These are phyloP conservation scores for Aurantiochytrium sp. DNA, from an alignment of 108 stramenopile genomes.

Conservation along the genomic window DNA sequence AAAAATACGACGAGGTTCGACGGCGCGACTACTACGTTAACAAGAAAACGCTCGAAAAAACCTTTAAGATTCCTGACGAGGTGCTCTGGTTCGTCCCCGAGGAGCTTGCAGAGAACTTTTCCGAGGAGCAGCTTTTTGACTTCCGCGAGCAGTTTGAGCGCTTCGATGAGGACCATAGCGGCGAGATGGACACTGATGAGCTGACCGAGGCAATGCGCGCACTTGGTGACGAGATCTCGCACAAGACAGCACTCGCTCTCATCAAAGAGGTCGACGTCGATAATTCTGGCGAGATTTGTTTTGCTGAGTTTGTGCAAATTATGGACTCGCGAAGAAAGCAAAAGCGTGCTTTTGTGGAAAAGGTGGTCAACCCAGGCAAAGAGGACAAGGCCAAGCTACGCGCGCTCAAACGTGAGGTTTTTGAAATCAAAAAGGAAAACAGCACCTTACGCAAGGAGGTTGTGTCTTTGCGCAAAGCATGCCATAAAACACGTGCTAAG, in stretches of 20 bases:
- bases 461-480: neutral
- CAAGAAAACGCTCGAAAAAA: neutral
- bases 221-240: neutral
- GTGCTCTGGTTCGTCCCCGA: conserved; percentile 10
- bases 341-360: neutral
- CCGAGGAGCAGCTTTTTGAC: neutral
- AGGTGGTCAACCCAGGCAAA: neutral
- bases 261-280: conserved; percentile 12
- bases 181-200: neutral
- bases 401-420: neutral
- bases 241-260: neutral
- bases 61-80: conserved; percentile 9
- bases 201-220: neutral
- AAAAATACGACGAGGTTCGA: neutral
- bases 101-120: neutral
- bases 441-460: neutral
- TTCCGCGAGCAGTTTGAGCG: neutral
- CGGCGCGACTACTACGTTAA: neutral
- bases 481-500: neutral
- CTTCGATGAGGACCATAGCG: conserved; percentile 12
- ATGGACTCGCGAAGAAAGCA: neutral
- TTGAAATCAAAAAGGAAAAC: conserved; percentile 5
- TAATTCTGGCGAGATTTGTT: neutral
- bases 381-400: neutral
- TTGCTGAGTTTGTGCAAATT: conserved; percentile 10